Conservation (phyloP, 345 rosid genomes). For the Rhizophora mangle region DNA sequence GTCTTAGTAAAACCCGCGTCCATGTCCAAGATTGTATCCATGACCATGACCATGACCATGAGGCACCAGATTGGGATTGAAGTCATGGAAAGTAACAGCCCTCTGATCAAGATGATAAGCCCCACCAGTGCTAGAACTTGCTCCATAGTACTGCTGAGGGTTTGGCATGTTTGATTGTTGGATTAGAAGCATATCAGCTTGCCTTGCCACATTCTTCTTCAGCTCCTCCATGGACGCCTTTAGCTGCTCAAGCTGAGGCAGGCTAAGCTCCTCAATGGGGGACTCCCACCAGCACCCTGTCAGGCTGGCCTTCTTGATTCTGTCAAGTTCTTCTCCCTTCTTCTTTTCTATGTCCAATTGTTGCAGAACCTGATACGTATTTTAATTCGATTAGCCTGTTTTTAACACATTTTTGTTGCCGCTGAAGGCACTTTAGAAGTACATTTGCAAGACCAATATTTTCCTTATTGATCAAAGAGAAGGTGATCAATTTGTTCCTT, state of each 20-base stretch:
- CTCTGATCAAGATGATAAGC: slow-evolving; percentile 7
- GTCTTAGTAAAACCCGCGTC: slow-evolving; percentile 16
- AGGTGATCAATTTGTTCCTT: too few relatives aligned
- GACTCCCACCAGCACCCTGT: slow-evolving; percentile 19
- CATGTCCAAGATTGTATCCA: slow-evolving; percentile 5
- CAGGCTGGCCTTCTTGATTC: background rate
- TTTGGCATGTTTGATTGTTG: background rate
- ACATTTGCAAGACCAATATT: too few relatives aligned
- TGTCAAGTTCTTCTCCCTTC: slow-evolving; percentile 6
- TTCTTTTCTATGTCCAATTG: slow-evolving; percentile 20
- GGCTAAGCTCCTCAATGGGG: slow-evolving; percentile 13
- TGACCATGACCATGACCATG: background rate
- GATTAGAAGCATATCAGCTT: slow-evolving; percentile 1
- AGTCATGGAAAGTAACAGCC: background rate
- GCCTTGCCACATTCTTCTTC: slow-evolving; percentile 10
- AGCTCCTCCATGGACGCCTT: slow-evolving; percentile 4
- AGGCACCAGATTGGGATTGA: slow-evolving; percentile 15
- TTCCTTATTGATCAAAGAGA: too few relatives aligned
- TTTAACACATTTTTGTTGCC: background rate
- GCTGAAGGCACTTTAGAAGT: background rate
- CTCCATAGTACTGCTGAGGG: background rate
- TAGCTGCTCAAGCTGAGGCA: slow-evolving; percentile 18
- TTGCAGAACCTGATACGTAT: background rate
- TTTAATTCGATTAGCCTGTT: background rate
- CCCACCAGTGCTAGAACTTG: slow-evolving; percentile 11